Evolutionary conservation across 2,329 filamentous ascomycete genomes (phyloP).

Genomic region (Pseudogymnoascus sp.): DNA sequence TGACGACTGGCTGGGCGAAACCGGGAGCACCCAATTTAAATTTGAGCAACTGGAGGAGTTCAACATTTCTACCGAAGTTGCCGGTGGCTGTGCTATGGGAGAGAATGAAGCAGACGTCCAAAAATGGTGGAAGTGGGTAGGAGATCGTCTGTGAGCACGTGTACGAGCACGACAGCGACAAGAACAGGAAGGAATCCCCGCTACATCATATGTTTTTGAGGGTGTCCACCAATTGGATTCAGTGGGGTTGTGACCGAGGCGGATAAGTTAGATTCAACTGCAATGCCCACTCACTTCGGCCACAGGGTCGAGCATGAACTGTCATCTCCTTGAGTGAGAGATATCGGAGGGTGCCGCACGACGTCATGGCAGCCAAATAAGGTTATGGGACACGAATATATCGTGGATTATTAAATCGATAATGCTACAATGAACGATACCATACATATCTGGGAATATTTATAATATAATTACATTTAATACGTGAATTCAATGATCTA

Average conservation of each 20-base stretch:
- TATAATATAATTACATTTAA: constrained; percentile 3
- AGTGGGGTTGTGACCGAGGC: not conserved
- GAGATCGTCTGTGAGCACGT: constrained; percentile 56
- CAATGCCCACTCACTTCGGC: not conserved
- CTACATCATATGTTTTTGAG: not conserved
- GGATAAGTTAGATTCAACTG: not conserved
- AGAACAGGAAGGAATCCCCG: not conserved
- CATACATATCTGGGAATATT: not conserved
- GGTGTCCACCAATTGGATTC: not conserved
- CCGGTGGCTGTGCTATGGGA: constrained; percentile 63
- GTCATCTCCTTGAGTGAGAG: not conserved
- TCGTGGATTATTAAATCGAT: not conserved
- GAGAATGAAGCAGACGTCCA: constrained; percentile 62
- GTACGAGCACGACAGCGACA: not conserved
- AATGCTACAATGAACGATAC: not conserved
- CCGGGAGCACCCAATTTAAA: constrained; percentile 67
- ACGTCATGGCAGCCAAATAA: not conserved
- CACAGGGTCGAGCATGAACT: not conserved
- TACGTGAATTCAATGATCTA: not conserved
- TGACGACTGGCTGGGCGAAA: constrained; percentile 78
- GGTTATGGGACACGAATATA: not conserved
- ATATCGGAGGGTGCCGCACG: not conserved
- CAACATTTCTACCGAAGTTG: constrained; percentile 68
- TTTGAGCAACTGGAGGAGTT: constrained; percentile 81
- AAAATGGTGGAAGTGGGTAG: constrained; percentile 90